These are phyloP conservation scores for Penicillium sp. DNA, from an alignment of 2,329 filamentous ascomycete genomes.

Conservation along the genomic window DNA sequence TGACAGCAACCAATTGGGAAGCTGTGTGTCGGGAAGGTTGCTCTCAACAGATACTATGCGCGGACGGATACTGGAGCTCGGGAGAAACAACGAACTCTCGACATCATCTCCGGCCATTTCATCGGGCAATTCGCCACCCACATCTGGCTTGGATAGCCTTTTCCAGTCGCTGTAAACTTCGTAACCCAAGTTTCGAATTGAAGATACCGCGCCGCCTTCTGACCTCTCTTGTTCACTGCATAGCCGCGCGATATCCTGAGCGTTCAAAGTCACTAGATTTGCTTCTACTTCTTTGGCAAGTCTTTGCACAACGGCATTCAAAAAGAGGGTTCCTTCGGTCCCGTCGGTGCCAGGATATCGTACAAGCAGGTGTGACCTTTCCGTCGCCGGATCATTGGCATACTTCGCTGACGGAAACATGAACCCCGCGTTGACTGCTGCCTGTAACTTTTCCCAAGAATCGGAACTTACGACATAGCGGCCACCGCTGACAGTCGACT, in stretches of 20 bases:
- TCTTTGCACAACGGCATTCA: conserved; percentile 61
- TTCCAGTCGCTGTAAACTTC: conserved; percentile 44
- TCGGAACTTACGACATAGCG: conserved; percentile 39
- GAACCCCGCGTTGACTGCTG: conserved; percentile 51
- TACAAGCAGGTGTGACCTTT: conserved; percentile 56
- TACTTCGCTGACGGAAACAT: conserved; percentile 37
- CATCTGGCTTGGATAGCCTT: background rate
- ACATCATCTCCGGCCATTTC: conserved; percentile 42
- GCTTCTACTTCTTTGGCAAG: conserved; percentile 55
- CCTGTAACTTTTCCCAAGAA: conserved; percentile 47
- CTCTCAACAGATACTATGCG: conserved; percentile 9
- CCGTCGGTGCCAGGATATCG: conserved; percentile 50
- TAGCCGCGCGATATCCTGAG: conserved; percentile 44
- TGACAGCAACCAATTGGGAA: conserved; percentile 30
- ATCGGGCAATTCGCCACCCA: conserved; percentile 39
- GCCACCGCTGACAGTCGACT: conserved; percentile 18
- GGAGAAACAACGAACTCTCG: conserved; percentile 1
- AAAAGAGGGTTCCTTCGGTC: conserved; percentile 50
- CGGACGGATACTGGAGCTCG: background rate
- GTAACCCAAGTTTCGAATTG: conserved; percentile 48
- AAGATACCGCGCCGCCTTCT: conserved; percentile 29
- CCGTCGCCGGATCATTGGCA: conserved; percentile 44
- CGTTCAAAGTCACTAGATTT: conserved; percentile 41
- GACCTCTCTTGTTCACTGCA: conserved; percentile 40
- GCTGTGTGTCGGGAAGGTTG: conserved; percentile 26